Evolutionary conservation across 495 filamentous ascomycete species (phyloP), one percentile per base, ranked within the genome.

Genomic region (Neurospora sp.): DNA sequence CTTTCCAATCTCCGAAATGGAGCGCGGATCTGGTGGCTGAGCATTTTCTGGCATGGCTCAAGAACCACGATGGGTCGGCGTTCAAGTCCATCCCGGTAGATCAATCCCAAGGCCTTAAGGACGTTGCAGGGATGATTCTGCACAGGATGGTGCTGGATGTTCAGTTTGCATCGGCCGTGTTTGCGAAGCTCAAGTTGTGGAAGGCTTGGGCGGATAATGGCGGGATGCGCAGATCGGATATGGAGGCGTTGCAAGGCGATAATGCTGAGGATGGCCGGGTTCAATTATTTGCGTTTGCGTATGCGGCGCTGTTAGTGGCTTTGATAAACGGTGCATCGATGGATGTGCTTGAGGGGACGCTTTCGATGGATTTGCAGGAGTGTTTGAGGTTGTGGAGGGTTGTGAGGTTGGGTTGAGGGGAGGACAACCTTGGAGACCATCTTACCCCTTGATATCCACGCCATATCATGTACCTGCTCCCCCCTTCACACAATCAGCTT

Each of bases 341-440:
- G 10, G 84, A 31, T 62, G 48, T 24, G 10, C 78, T 83, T 24
- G 86, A 85, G 73, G 88, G 87, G 24, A 86, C 84, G 19, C 71
- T 90, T 40, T 84, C 88, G 28, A 81, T 86, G 80, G 88, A 91
- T 75, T 77, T 91, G 78, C 87, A 89, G 77, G 89, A 91, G 73
- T 90, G 88, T 73, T 73, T 90, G 74, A 73, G 83, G 70, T 82
- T 89, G 75, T 90, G 89, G 89, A 87, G 84, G 74, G 86, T 79
- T 69, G 87, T 90, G 3, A 75, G 88, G 70, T 75, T 91, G 10
- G 89, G 88, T 4, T 90, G 75, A 48, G n/a, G 2, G 11, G 43
- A 21, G n/a, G n/a, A 73, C 69, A 11, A 21, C 45, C n/a, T 11
- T 42, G 2, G 10, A 11, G n/a, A 54, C 45, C 45, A 54, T 24